Conservation (phyloP, 495 filamentous ascomycete genomes). For the Neurospora sp. region DNA sequence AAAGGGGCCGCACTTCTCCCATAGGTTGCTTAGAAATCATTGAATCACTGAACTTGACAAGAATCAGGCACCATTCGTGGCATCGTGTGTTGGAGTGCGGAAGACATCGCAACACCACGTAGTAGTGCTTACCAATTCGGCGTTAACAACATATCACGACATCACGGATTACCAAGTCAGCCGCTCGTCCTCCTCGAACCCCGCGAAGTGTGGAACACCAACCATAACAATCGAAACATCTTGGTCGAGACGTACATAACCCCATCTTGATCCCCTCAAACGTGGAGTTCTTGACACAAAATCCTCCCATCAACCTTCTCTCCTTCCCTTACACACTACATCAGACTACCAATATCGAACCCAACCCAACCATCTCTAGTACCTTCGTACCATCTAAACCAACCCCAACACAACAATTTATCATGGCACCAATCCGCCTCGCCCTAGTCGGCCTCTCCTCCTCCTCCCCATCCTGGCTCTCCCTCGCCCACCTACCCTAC, state of each 20-base stretch:
- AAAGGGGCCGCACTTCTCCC: background rate
- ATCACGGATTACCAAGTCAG: background rate
- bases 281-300: background rate
- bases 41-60: background rate
- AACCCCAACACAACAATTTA: background rate
- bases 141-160: background rate
- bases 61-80: background rate
- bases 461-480: conserved; percentile 40
- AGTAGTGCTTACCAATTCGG: background rate
- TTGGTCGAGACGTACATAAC: background rate
- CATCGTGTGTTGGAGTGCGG: background rate
- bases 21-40: background rate
- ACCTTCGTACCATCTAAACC: no score
- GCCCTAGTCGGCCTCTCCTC: conserved; percentile 50
- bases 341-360: no score
- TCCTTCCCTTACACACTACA: background rate
- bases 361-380: no score
- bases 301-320: background rate
- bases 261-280: background rate
- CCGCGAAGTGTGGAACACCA: background rate
- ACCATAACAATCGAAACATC: background rate
- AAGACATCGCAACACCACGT: background rate
- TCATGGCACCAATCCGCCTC: conserved; percentile 37
- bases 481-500: conserved; percentile 46
- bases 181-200: background rate